phyloP scores from a whole-genome alignment of 148 eudicot genomes.

The Persicaria maculosa region DNA sequence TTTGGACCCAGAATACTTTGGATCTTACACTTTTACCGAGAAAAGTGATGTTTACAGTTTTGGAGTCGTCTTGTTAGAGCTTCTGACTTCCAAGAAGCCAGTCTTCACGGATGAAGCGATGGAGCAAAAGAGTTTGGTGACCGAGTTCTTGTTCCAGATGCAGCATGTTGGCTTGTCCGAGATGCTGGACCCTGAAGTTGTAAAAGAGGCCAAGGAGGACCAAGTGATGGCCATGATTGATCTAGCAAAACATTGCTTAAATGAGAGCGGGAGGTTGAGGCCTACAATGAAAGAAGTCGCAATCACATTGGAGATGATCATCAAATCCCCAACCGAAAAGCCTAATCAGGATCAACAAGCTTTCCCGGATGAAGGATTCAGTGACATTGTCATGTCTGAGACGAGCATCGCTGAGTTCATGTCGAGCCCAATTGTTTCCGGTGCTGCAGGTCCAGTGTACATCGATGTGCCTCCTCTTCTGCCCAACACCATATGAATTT shows the following conservation, averaged over 20 bases:
- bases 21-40: conserved; percentile 15
- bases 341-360: no score
- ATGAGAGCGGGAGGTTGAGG: not conserved
- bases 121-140: no score
- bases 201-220: not conserved
- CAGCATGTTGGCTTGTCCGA: not conserved
- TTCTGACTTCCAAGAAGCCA: no score
- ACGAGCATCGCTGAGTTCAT: not conserved
- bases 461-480: conserved; percentile 1
- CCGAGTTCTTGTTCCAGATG: no score
- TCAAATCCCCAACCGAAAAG: not conserved
- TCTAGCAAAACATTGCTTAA: not conserved
- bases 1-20: not conserved
- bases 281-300: not conserved
- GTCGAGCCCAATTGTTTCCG: not conserved
- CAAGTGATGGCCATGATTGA: not conserved
- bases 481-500: not conserved
- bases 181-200: not conserved
- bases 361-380: no score
- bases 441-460: not conserved
- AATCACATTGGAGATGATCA: not conserved
- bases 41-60: conserved; percentile 13
- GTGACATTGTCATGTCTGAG: no score
- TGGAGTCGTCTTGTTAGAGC: no score
- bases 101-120: no score